Percentiles rank a stretch among this genome's conserved stretches.
These are phyloP conservation scores for Coffea eugenioides DNA, from an alignment of 257 asterid genomes.

Conservation along the genomic window DNA sequence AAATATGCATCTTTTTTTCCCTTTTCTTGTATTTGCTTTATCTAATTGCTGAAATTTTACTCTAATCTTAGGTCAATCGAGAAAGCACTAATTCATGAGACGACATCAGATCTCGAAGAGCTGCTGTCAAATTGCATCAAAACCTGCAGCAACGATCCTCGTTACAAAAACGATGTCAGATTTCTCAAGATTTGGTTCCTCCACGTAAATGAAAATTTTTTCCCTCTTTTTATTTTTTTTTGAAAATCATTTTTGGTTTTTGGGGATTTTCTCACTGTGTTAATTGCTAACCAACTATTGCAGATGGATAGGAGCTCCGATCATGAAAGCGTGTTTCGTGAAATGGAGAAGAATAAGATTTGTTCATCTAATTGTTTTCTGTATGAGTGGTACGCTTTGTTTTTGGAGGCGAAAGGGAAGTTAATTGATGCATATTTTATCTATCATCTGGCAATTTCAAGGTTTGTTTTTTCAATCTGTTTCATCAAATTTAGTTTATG, in stretches of 20 bases:
- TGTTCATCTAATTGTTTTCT: too few relatives aligned
- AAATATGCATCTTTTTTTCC: neutral
- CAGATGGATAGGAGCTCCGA: too few relatives aligned
- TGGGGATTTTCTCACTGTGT: too few relatives aligned
- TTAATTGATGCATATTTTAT: conserved; percentile 65
- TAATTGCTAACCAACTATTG: too few relatives aligned
- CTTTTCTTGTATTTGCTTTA: neutral
- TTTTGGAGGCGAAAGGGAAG: too few relatives aligned
- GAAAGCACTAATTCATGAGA: conserved; percentile 29
- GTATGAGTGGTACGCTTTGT: too few relatives aligned
- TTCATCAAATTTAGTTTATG: too few relatives aligned
- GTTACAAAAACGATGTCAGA: conserved; percentile 72
- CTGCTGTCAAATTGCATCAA: conserved; percentile 49
- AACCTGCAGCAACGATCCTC: conserved; percentile 62
- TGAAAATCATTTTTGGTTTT: too few relatives aligned
- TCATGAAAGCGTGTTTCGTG: too few relatives aligned
- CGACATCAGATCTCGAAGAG: conserved; percentile 39
- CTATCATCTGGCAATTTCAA: conserved; percentile 84
- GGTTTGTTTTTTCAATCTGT: conserved; percentile 38
- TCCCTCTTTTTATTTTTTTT: neutral
- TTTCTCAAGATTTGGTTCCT: conserved; percentile 93
- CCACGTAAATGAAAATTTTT: conserved; percentile 42
- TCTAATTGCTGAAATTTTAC: conserved; percentile 16
- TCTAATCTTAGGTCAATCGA: conserved; percentile 49
- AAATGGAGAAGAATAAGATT: too few relatives aligned